phyloP scores from a whole-genome alignment of 1,284 basidiomycete genomes.

The Pseudozyma pruni region DNA sequence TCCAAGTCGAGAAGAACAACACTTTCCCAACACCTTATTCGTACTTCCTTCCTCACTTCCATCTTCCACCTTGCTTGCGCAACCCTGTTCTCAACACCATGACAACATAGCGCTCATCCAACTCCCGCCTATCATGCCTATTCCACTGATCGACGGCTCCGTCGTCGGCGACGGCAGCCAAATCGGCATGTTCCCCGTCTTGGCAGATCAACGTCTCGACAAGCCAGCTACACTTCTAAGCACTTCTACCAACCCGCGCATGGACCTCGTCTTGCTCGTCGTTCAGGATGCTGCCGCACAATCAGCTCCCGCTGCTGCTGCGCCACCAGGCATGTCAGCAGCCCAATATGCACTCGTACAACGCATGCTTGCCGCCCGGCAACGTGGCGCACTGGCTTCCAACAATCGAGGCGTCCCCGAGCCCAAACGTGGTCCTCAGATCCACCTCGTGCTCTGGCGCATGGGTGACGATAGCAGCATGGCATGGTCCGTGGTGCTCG shows the following conservation, averaged over 20 bases:
- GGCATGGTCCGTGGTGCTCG: constrained; percentile 35
- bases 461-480: constrained; percentile 41
- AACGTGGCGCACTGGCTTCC: constrained; percentile 30
- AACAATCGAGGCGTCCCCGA: constrained; percentile 19
- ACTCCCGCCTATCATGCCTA: constrained; percentile 8
- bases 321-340: constrained; percentile 40
- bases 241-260: constrained; percentile 46
- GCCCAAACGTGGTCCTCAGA: constrained; percentile 39
- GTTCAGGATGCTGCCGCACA: constrained; percentile 27
- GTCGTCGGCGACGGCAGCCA: constrained; percentile 40
- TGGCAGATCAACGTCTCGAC: constrained; percentile 32
- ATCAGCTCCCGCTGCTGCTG: constrained; percentile 8
- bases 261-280: constrained; percentile 49
- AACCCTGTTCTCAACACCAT: constrained; percentile 1
- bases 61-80: neutral
- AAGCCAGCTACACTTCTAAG: constrained; percentile 31
- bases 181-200: constrained; percentile 37
- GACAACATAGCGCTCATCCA: neutral
- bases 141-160: constrained; percentile 29
- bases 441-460: constrained; percentile 42
- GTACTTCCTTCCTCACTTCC: neutral
- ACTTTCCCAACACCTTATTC: neutral
- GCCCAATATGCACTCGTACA: constrained; percentile 46
- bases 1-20: neutral
- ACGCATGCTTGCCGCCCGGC: constrained; percentile 43